Base-by-base conservation (phyloP, 1,139 yeast genomes). In the Hyphopichia wangnamkhiaoensis region DNA sequence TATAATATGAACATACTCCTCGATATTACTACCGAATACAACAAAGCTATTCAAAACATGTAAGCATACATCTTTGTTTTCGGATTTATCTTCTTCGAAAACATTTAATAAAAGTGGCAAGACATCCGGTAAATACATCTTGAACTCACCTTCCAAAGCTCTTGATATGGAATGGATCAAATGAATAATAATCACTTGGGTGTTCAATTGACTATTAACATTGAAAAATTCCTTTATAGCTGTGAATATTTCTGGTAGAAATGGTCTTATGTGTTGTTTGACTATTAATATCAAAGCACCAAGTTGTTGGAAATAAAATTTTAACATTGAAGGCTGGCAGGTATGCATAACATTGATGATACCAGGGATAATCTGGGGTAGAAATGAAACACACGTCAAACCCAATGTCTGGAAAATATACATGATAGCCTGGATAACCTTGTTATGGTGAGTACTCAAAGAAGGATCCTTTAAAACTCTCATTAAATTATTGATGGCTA, bases 121-220 rank as follows among this genome's bases (percentile, higher is more conserved):
- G 1, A 93, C 79, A 23, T 82, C 82, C 0, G 96, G 88, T 44
- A 94, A 69, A 56, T 84, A 84, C 60, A 84, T 74, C 52, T 89
- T 91, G 65, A 94, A 93, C 53, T 93, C 98, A 2, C 96, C 95
- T 45, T 89, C 96, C 39, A 93, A 69, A 0, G 97, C 93, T 38
- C 80, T 78, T 0, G 97, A 87, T 34, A 93, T 80, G 1, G 93
- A 80, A 54, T 93, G 98, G 27, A 91, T 80, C 34, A 93, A 75
- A 23, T 84, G 79, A 33, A 93, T 80, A 23, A 93, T 86, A 0
- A 93, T 85, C 2, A 83, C 81, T 53, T 91, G 95, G 37, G 90
- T 66, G 44, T 82, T 79, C 13, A 80, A 71, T 35, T 79, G 74
- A 5, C 77, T 70, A 41, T 59, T 61, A n/a, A 59, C 42, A 39